These are phyloP conservation scores for Phaffia australis DNA, from an alignment of 768 basidiomycete species.

Conservation along the genomic window DNA sequence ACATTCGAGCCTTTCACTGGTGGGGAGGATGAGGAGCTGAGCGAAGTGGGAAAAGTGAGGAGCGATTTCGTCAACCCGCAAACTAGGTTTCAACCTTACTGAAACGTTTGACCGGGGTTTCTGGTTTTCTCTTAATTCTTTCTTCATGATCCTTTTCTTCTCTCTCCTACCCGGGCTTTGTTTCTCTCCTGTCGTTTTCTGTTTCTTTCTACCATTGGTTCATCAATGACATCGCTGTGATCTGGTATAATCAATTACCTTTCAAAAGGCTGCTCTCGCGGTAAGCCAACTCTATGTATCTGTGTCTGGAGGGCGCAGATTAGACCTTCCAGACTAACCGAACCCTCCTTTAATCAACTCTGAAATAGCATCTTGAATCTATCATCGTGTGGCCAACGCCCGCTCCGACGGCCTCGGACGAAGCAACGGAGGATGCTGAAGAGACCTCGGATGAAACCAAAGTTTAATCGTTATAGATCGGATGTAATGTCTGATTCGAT, in stretches of 20 bases:
- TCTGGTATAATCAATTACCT: no score
- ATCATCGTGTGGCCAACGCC: constrained; percentile 22
- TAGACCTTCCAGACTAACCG: no score
- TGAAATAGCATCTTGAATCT: constrained; percentile 17
- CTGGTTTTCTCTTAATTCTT: neutral
- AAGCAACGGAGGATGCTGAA: constrained; percentile 9
- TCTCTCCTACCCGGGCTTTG: neutral
- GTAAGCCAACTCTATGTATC: neutral
- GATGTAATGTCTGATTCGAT: neutral
- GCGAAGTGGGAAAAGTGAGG: constrained; percentile 87
- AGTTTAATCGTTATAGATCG: neutral
- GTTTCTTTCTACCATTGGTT: neutral
- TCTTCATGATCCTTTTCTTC: neutral
- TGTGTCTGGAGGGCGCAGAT: no score
- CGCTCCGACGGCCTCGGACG: constrained; percentile 1
- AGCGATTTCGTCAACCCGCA: constrained; percentile 62
- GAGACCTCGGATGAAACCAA: neutral
- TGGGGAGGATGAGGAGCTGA: constrained; percentile 59
- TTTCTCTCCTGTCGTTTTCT: neutral
- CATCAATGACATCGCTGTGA: no score
- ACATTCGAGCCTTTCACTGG: constrained; percentile 50
- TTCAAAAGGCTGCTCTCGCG: constrained; percentile 12
- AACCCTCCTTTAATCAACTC: neutral
- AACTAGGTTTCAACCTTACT: constrained; percentile 75
- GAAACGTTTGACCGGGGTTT: constrained; percentile 38